A percentile compares a stretch with the other conserved stretches of the same genome.
Evolutionary conservation across 345 rosid genomes (phyloP).

Genomic region (Brassica rapa): DNA sequence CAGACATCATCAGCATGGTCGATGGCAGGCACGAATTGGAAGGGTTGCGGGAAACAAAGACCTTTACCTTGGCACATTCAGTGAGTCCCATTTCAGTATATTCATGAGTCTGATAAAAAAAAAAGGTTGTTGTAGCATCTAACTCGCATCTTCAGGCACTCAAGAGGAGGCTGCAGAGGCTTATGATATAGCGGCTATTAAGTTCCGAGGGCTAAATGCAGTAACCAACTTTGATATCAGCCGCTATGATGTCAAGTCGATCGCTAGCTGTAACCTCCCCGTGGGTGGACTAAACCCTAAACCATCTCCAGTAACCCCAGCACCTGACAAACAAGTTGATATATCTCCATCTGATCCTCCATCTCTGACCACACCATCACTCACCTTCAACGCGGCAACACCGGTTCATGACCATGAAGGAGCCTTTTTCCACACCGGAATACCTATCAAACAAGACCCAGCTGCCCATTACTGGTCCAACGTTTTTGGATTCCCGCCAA

Average conservation of each 20-base stretch:
- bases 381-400: conserved; percentile 48
- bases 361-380: conserved; percentile 51
- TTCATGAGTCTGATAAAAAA: neutral
- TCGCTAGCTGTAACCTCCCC: conserved; percentile 80
- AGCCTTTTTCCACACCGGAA: conserved; percentile 47
- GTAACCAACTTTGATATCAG: conserved; percentile 94
- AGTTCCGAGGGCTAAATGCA: conserved; percentile 85
- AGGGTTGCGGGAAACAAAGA: conserved; percentile 98
- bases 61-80: conserved; percentile 95
- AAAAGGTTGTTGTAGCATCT: neutral
- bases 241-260: conserved; percentile 89
- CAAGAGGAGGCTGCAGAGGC: conserved; percentile 99
- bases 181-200: conserved; percentile 94
- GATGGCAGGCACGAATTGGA: conserved; percentile 98
- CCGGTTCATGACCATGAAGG: conserved; percentile 43
- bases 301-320: neutral
- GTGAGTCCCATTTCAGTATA: conserved; percentile 47
- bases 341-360: conserved; percentile 46
- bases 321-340: conserved; percentile 13
- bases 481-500: conserved; percentile 44
- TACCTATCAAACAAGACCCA: conserved; percentile 68
- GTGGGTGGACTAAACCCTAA: conserved; percentile 63
- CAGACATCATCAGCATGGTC: conserved; percentile 97
- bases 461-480: conserved; percentile 65
- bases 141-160: conserved; percentile 52